These are phyloP conservation scores for Gossypium gossypioides DNA, from an alignment of 441 rosid species.

Conservation along the genomic window DNA sequence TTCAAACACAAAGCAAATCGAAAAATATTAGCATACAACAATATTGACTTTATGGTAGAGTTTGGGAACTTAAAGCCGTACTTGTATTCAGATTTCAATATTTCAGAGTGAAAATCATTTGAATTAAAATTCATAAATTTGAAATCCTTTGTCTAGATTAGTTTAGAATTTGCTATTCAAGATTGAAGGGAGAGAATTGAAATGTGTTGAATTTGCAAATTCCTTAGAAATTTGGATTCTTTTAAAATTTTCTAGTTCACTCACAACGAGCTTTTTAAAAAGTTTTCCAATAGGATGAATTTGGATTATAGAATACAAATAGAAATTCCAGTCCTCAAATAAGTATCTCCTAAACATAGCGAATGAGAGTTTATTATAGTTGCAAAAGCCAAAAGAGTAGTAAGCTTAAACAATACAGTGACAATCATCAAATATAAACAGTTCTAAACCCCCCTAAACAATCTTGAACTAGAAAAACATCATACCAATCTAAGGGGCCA, in stretches of 20 bases:
- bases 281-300: not conserved
- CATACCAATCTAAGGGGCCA: not conserved
- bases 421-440: not conserved
- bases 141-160: not conserved
- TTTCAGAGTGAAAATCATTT: not conserved
- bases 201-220: not conserved
- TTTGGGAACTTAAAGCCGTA: not conserved
- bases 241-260: not conserved
- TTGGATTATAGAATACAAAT: not conserved
- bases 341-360: not conserved
- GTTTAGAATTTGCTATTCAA: not conserved
- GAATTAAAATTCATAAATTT: not conserved
- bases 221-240: not conserved
- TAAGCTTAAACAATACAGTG: not conserved
- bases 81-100: not conserved
- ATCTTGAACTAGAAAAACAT: not conserved
- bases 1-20: not conserved
- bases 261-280: not conserved
- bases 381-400: not conserved
- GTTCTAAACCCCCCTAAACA: not conserved
- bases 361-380: not conserved
- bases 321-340: not conserved
- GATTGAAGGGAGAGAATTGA: not conserved
- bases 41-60: not conserved
- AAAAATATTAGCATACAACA: not conserved